Evolutionary conservation across 148 eudicot species (phyloP), one percentile per base, ranked within the genome.

Genomic region (Diospyros lotus): DNA sequence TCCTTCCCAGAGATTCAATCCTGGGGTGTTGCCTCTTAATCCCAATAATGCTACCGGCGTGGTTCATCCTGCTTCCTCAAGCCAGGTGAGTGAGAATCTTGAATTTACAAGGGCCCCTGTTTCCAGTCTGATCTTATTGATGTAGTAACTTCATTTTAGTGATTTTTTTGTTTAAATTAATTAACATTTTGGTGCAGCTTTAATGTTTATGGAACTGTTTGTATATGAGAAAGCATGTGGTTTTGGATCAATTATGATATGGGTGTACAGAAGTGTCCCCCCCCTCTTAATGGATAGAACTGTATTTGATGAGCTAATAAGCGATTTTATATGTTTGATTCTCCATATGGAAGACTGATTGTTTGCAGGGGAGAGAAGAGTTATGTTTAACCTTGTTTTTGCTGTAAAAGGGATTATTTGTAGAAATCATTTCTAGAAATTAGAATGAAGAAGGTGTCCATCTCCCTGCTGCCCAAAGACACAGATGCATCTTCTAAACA

Each of bases 1-100:
- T 42, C 94, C 94, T 78, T 88, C 93, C 8, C 97, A 87, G 71
- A 90, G 91, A 73, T 86, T 84, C 77, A 86, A 79, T 60, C 41
- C 74, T 55, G 80, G 80, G 66, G 46, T 65, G 52, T 28, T 68
- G 66, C 72, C 84, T 38, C 43, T 63, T 38, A 78, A 76, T 60
- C 70, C 79, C 58, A 83, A 44, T 48, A 83, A 40, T 73, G 63
- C 74, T 54, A 48, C 71, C 71, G 77, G 39, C 68, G 72, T 63
- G 75, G 75, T 58, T 56, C 82, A 85, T 78, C 80, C 90, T 18
- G 50, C 85, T n/a, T 85, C 86, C 8, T 74, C 89, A 48, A 82
- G 78, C 63, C 91, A 86, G 89, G 97, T 91, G 68, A 65, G 53
- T 56, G 10, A 15, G 58, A 63, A 42, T 62, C 28, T 28, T 28